Base-by-base conservation (phyloP, 768 basidiomycete species). In the Clavulina sp. region DNA sequence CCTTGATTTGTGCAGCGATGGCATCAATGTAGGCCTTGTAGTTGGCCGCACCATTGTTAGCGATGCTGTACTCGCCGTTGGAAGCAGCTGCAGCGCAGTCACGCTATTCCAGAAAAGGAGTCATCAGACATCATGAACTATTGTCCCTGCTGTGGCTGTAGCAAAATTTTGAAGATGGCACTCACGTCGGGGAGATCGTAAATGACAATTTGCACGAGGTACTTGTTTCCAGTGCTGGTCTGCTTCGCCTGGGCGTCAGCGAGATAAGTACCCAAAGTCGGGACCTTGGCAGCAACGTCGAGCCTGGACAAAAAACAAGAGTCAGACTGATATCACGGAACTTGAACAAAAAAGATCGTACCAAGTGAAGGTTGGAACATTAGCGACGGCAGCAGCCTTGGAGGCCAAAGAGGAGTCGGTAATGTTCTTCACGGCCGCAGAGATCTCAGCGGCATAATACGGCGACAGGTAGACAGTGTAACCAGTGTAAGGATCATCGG, bases 221-320 rank as follows among this genome's bases (percentile, higher is more conserved):
- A 69, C 58, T 75, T 75, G 43, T 66, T 61, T 34, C 75, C 74
- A 29, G 66, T 61, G 46, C 69, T 60, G 13, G 31, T 52, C 23
- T 54, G 52, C 59, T 70, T 68, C n/a, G 74, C 64, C 50, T 61
- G 58, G 26, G 76, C 76, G 59, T 70, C 71, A 13, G 74, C 69
- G 44, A 80, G 73, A 61, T 78, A 77, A 9, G 69, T 73, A 40
- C 73, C 75, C 48, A 79, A 68, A 43, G 63, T 63, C 5, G 75
- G 65, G 24, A 73, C 70, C 66, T 79, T 79, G 56, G 74, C 65
- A 33, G 76, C 66, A 47, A 64, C 62, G 60, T 79, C 76, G 36
- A 38, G 77, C 70, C 76, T 76, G 78, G 48, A 68, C 74, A 68
- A 78, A 79, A 36, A 73, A n/a, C n/a, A n/a, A n/a, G n/a, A n/a